Base-by-base conservation (phyloP, 805 yeast species). In the Clavispora vitiphila region DNA sequence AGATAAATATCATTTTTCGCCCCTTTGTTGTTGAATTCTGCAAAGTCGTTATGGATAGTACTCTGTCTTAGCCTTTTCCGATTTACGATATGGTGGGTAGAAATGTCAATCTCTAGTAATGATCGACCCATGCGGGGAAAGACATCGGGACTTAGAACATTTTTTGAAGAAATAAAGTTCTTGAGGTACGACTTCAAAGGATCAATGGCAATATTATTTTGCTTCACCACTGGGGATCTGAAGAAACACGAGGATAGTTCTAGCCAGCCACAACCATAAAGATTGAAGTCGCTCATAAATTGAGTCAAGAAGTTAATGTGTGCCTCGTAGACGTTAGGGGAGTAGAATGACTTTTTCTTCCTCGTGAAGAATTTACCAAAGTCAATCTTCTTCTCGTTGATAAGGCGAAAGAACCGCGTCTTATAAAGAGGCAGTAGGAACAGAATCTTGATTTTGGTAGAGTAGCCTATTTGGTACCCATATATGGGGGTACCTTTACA, bases 231-330 rank as follows among this genome's bases (percentile, higher is more conserved):
- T 0, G 95, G 93, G 3, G 64, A 55, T 40, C 96, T 58, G 57
- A 84, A 83, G 47, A 63, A 74, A 19, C 76, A 62, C 4, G 64
- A 49, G 2, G 57, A 52, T 1, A 82, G 42, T 14, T 72, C 63
- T 18, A 90, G 45, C 91, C 95, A 86, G 5, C 82, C 80, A 60
- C 96, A 86, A 1, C 96, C 95, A 56, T 74, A 86, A 23, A 91
- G 61, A 55, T 91, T 90, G 61, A 74, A 88, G 56, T 93, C 99
- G 0, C 85, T 71, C 21, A 87, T 59, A 55, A 91, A 88, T 55
- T 93, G 97, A 6, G 87, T 60, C 1, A 77, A 55, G 51, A 70
- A 83, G 0, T 96, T 89, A 10, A 91, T 72, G 55, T 93, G 98
- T 0, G 89, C 70, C 54, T 93, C 99, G 57, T 68, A 86, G 0